These are phyloP conservation scores for Crataegus laevigata DNA, from an alignment of 306 rosid genomes.

Conservation along the genomic window DNA sequence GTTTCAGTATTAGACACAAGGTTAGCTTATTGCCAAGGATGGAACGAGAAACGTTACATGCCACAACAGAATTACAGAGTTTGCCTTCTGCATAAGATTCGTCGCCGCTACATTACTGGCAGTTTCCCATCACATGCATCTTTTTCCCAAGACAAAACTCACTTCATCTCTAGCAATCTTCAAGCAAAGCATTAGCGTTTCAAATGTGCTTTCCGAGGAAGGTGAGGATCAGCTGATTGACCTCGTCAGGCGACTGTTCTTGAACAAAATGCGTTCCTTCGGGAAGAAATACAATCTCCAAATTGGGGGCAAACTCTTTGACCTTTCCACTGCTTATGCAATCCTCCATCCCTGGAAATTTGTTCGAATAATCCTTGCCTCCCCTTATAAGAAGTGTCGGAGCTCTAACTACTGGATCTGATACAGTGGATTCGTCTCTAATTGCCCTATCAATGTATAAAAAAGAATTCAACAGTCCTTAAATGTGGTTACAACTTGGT, in stretches of 20 bases:
- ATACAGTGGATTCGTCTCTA: constrained; percentile 27
- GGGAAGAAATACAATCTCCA: constrained; percentile 49
- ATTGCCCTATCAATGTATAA: constrained; percentile 38
- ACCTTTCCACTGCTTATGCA: constrained; percentile 43
- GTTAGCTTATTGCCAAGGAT: no score
- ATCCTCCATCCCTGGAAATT: constrained; percentile 66
- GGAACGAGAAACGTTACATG: not conserved
- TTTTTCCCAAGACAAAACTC: not conserved
- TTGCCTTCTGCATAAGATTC: not conserved
- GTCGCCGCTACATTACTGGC: not conserved
- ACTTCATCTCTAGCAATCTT: not conserved
- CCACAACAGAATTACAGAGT: not conserved
- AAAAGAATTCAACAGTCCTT: no score
- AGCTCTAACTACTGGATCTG: constrained; percentile 39
- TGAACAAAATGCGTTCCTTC: constrained; percentile 90
- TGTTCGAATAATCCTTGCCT: constrained; percentile 48
- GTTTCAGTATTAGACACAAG: no score
- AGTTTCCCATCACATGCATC: not conserved
- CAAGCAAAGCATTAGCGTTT: not conserved
- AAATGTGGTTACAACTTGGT: not conserved
- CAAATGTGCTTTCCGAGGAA: constrained; percentile 57
- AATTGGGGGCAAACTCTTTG: constrained; percentile 44
- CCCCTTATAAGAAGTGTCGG: constrained; percentile 62
- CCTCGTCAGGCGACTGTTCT: constrained; percentile 63
- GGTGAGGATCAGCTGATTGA: constrained; percentile 55